Evolutionary conservation across 2,329 filamentous ascomycete species (phyloP).

Genomic region (Diaporthe batatas): DNA sequence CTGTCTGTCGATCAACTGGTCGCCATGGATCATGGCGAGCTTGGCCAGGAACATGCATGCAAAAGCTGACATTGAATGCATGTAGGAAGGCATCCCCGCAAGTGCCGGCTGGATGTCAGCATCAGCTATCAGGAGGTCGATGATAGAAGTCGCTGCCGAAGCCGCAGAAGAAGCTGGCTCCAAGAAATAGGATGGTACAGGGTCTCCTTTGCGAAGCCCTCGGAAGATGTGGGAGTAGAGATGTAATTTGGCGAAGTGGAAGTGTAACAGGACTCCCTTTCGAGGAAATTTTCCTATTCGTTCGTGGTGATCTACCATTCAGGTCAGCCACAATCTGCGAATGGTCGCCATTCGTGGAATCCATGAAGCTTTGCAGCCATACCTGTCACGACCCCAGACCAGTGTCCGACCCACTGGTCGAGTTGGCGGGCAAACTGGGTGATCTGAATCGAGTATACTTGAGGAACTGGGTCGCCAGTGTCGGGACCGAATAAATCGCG

Average conservation of each 20-base stretch:
- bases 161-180: constrained; percentile 42
- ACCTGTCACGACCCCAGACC: constrained; percentile 51
- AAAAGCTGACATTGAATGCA: constrained; percentile 67
- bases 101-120: constrained; percentile 51
- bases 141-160: constrained; percentile 52
- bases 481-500: constrained; percentile 69
- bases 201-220: constrained; percentile 42
- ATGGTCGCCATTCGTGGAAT: too few species aligned
- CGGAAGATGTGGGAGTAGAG: constrained; percentile 50
- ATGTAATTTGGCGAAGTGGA: constrained; percentile 51
- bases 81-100: constrained; percentile 63
- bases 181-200: constrained; percentile 35
- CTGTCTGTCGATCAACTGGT: constrained; percentile 54
- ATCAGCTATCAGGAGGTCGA: constrained; percentile 54
- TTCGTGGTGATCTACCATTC: neutral
- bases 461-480: constrained; percentile 63
- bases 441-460: constrained; percentile 64
- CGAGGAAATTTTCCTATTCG: constrained; percentile 50
- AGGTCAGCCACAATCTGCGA: neutral
- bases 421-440: constrained; percentile 51
- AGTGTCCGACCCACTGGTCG: constrained; percentile 54
- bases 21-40: constrained; percentile 56
- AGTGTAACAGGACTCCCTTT: constrained; percentile 51
- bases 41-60: constrained; percentile 66
- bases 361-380: neutral